These are phyloP conservation scores for Arabidopsis arenosa DNA, from an alignment of 345 rosid genomes.

Conservation along the genomic window DNA sequence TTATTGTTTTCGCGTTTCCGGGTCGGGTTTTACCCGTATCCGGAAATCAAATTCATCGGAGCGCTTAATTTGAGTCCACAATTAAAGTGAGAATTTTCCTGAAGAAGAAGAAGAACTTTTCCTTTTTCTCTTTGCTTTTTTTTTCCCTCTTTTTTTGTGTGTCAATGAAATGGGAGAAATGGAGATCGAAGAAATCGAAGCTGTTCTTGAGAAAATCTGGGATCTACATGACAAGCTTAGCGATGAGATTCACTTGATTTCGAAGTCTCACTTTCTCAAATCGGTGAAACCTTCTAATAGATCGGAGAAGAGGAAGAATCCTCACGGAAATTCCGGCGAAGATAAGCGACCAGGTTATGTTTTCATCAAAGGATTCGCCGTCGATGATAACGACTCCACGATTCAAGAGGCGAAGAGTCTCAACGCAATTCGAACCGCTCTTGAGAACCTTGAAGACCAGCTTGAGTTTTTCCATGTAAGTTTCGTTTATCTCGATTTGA, in stretches of 20 bases:
- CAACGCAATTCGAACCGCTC: conserved; percentile 82
- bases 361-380: conserved; percentile 73
- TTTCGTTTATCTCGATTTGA: not conserved
- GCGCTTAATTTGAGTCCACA: conserved; percentile 41
- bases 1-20: not conserved
- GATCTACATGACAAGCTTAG: conserved; percentile 96
- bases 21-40: conserved; percentile 11
- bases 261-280: conserved; percentile 77
- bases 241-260: conserved; percentile 90
- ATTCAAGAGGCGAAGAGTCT: conserved; percentile 91
- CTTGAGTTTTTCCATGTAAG: conserved; percentile 91
- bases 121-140: not conserved
- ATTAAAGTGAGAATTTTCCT: conserved; percentile 33
- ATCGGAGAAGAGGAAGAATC: conserved; percentile 53
- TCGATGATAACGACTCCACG: conserved; percentile 60
- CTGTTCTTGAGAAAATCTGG: conserved; percentile 89
- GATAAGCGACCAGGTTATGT: conserved; percentile 68
- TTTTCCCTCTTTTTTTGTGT: not conserved
- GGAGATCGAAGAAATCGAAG: conserved; percentile 93
- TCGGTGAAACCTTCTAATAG: conserved; percentile 55
- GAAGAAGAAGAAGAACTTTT: conserved; percentile 3
- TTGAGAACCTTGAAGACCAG: conserved; percentile 98
- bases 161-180: conserved; percentile 68
- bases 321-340: conserved; percentile 44
- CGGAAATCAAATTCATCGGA: conserved; percentile 34